A percentile compares a stretch with the other conserved stretches of the same genome.
Conservation (phyloP, 2,329 filamentous ascomycete genomes). For the Monilinia fructicola region DNA sequence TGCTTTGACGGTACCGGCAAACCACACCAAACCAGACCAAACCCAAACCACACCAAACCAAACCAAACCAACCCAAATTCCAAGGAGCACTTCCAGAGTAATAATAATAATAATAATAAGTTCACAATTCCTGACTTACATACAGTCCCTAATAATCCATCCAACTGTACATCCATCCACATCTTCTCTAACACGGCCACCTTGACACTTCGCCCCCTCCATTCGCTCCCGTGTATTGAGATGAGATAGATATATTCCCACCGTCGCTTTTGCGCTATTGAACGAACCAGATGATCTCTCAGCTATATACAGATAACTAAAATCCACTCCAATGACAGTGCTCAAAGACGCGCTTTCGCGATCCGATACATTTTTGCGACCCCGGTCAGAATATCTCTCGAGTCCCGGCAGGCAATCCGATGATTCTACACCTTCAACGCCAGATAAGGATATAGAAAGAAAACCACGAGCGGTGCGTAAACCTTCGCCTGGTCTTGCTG, state of each 20-base stretch:
- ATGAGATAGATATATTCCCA: neutral
- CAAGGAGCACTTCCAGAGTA: neutral
- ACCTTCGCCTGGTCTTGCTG: conserved; percentile 63
- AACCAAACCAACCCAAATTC: neutral
- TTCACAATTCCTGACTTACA: too few relatives aligned
- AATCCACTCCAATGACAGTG: conserved; percentile 29
- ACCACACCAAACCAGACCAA: neutral
- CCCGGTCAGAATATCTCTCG: conserved; percentile 26
- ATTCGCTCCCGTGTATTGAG: conserved; percentile 19
- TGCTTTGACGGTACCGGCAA: conserved; percentile 6
- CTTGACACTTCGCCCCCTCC: conserved; percentile 4
- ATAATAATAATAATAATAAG: too few relatives aligned
- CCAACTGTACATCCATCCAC: too few relatives aligned
- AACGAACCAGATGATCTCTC: conserved; percentile 15
- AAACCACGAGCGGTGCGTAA: conserved; percentile 47
- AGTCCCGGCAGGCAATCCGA: conserved; percentile 21
- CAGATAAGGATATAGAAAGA: conserved; percentile 30
- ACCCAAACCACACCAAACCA: neutral
- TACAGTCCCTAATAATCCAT: too few relatives aligned
- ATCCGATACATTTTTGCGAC: conserved; percentile 30
- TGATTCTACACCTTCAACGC: conserved; percentile 26
- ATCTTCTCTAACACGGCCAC: too few relatives aligned
- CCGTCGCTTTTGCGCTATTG: conserved; percentile 22
- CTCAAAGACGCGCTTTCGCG: conserved; percentile 29
- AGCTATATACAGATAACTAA: neutral